Base-by-base conservation (phyloP, 768 basidiomycete genomes). In the Lentinula sp. region DNA sequence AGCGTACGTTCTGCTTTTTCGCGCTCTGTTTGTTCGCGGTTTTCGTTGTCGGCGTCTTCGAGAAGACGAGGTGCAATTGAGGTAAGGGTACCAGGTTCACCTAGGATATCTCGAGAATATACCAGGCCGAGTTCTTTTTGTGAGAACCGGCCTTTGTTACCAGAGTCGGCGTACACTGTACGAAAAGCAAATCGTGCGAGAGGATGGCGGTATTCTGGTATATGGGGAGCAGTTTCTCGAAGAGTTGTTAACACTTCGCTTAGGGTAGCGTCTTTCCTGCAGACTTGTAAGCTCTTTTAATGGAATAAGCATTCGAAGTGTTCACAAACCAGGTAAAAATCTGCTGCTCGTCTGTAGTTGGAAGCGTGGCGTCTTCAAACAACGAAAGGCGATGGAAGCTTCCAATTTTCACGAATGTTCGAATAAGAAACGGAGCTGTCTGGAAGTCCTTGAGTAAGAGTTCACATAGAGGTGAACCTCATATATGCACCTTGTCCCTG, bases 101-200 rank as follows among this genome's bases (percentile, higher is more conserved):
- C 90, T 2, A 91, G 82, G 64, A 93, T 88, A 73, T 93, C 92
- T 63, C 91, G 86, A 48, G 90, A 89, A 71, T 90, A 89, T 42
- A 93, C 87, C 67, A 82, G 81, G 31, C 91, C 91, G 46, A 93
- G 82, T 46, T 93, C 91, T 74, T 92, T 92, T 69, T 84, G 82
- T 0, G 85, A 76, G 64, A 86, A 89, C 15, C 84, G 81, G 5
- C 90, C 91, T 64, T 87, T 85, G 70, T 83, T 84, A 5, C 82
- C 79, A 8, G 85, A 77, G 69, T 92, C 91, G 4, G 88, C 89
- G 64, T 87, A 92, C 53, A 93, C 83, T 8, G 89, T 84, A 42
- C 87, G 83, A 79, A 93, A 93, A 7, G 85, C 83, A 73, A 89
- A 93, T 23, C 89, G 85, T 0, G 89, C 90, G 39, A 91, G 84